These are phyloP conservation scores for Arachis stenosperma DNA, from an alignment of 306 rosid species.

Conservation along the genomic window DNA sequence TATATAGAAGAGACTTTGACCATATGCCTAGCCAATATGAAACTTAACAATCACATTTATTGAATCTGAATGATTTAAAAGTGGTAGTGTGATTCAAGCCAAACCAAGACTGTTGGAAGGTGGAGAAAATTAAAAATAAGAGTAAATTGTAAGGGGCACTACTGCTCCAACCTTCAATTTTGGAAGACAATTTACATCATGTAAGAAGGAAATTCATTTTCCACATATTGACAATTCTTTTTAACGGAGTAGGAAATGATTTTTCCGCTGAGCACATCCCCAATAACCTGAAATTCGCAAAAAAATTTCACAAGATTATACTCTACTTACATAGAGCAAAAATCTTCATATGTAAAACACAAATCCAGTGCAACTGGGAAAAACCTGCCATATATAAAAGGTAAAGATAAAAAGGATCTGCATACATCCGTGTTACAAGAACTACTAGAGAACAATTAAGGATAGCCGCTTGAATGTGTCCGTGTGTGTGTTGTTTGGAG, in stretches of 20 bases:
- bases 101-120: conserved; percentile 22
- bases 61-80: conserved; percentile 15
- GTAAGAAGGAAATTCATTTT: conserved; percentile 33
- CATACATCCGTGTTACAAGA: neutral
- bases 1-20: neutral
- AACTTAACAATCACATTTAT: conserved; percentile 10
- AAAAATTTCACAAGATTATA: conserved; percentile 37
- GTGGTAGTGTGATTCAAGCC: conserved; percentile 1
- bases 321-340: conserved; percentile 4
- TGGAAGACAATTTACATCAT: conserved; percentile 28
- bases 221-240: conserved; percentile 29
- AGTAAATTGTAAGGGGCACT: conserved; percentile 1
- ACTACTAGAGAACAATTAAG: neutral
- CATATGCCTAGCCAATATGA: neutral
- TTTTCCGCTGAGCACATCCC: conserved; percentile 34
- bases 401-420: neutral
- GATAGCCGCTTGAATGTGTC: neutral
- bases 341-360: conserved; percentile 6
- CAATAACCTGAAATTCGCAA: conserved; percentile 38
- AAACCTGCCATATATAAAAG: neutral
- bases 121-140: neutral
- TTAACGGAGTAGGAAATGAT: conserved; percentile 29
- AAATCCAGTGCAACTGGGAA: conserved; percentile 5
- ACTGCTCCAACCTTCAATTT: conserved; percentile 20
- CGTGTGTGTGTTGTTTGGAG: neutral